A percentile compares a stretch with the other conserved stretches of the same genome.
Evolutionary conservation across 2,329 filamentous ascomycete genomes (phyloP).

Genomic region (Neospermospora avenae): DNA sequence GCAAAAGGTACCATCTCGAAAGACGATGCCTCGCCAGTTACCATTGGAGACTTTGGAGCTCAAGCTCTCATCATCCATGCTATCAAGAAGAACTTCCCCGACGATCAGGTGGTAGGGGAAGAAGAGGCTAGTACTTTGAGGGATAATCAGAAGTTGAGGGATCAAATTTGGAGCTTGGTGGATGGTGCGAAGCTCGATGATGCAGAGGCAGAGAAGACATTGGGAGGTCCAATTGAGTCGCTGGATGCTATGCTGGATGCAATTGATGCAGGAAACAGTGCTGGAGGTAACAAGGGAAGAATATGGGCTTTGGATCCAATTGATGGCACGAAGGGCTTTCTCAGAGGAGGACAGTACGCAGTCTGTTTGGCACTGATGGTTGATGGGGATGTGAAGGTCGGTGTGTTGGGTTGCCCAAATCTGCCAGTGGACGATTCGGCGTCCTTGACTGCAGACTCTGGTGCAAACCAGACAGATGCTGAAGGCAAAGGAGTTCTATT

Average conservation of each 20-base stretch:
- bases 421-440: slow-evolving; percentile 81
- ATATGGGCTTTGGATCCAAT: slow-evolving; percentile 98
- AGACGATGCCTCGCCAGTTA: slow-evolving; percentile 93
- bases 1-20: slow-evolving; percentile 94
- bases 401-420: slow-evolving; percentile 93
- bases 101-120: slow-evolving; percentile 89
- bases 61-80: slow-evolving; percentile 94
- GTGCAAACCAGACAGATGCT: slow-evolving; percentile 68
- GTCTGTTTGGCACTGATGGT: slow-evolving; percentile 91
- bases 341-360: slow-evolving; percentile 94
- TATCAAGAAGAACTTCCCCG: slow-evolving; percentile 83
- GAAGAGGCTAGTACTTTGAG: slow-evolving; percentile 84
- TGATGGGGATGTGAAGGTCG: slow-evolving; percentile 89
- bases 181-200: slow-evolving; percentile 67
- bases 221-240: slow-evolving; percentile 66
- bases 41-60: slow-evolving; percentile 95
- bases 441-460: slow-evolving; percentile 67
- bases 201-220: slow-evolving; percentile 57
- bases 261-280: slow-evolving; percentile 66
- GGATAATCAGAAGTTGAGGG: slow-evolving; percentile 63
- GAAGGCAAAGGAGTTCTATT: slow-evolving; percentile 83
- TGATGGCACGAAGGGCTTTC: slow-evolving; percentile 95
- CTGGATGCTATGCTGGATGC: slow-evolving; percentile 65
- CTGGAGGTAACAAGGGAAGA: slow-evolving; percentile 69
- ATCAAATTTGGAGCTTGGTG: slow-evolving; percentile 83